Conservation (phyloP, 1,139 yeast genomes). For the Blastobotrys capitulatus region DNA sequence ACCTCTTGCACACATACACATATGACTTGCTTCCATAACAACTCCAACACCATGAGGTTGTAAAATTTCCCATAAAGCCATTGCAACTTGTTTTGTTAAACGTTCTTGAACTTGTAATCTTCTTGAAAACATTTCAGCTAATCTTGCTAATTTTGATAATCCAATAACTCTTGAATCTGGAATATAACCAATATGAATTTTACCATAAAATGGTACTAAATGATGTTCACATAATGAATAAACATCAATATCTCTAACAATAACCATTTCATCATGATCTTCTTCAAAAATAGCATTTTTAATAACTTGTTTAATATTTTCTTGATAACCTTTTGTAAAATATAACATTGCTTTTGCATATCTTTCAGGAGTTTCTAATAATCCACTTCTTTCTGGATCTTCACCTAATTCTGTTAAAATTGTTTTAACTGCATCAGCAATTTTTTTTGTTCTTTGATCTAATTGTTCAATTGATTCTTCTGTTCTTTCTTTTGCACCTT, state of each 20-base stretch:
- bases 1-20: constrained; percentile 99
- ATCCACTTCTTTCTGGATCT: constrained; percentile 82
- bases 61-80: constrained; percentile 85
- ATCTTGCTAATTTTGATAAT: constrained; percentile 82
- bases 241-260: constrained; percentile 89
- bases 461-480: constrained; percentile 63
- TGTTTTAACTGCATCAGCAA: constrained; percentile 79
- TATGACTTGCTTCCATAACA: constrained; percentile 94
- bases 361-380: constrained; percentile 89
- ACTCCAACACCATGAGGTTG: constrained; percentile 97
- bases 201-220: constrained; percentile 93
- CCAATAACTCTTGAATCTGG: constrained; percentile 96
- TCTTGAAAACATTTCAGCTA: constrained; percentile 95
- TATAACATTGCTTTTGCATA: constrained; percentile 95
- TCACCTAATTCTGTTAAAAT: constrained; percentile 87
- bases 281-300: constrained; percentile 96
- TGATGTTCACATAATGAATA: constrained; percentile 96
- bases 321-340: constrained; percentile 96
- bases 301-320: constrained; percentile 72
- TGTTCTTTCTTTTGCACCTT: constrained; percentile 75
- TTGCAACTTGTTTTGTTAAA: constrained; percentile 92
- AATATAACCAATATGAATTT: constrained; percentile 92
- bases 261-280: constrained; percentile 98
- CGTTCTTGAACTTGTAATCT: constrained; percentile 96
- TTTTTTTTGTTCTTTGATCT: constrained; percentile 57